phyloP scores from a whole-genome alignment of 2,329 filamentous ascomycete genomes.

The Aspergillus clavatus region DNA sequence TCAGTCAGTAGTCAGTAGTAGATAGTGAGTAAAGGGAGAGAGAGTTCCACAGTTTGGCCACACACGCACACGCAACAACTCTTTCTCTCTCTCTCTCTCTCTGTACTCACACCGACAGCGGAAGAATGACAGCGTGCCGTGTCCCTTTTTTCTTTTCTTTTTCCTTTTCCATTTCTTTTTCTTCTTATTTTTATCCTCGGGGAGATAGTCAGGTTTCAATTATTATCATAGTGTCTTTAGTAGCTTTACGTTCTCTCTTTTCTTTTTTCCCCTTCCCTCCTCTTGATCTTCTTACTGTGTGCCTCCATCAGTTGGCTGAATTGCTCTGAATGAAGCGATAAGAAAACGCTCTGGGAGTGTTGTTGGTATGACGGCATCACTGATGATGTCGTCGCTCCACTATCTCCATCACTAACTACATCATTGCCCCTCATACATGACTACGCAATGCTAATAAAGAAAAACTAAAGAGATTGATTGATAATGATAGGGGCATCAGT shows the following conservation, averaged over 20 bases:
- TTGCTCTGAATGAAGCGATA: too few relatives aligned
- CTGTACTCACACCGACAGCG: neutral
- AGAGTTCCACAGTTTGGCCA: neutral
- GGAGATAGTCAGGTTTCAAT: too few relatives aligned
- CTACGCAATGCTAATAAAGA: too few relatives aligned
- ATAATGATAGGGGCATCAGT: neutral
- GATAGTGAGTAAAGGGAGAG: too few relatives aligned
- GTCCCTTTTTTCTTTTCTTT: neutral
- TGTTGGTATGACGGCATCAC: conserved; percentile 9
- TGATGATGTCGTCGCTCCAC: conserved; percentile 11
- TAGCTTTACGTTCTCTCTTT: neutral
- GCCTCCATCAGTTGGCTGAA: too few relatives aligned
- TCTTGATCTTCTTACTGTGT: too few relatives aligned
- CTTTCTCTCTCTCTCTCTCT: too few relatives aligned
- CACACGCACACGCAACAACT: too few relatives aligned
- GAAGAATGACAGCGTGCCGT: neutral
- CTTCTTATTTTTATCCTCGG: neutral
- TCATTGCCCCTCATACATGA: conserved; percentile 5
- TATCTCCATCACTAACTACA: neutral
- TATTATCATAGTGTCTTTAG: neutral
- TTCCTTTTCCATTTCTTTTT: neutral
- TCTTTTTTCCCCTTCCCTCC: too few relatives aligned
- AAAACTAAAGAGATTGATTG: too few relatives aligned
- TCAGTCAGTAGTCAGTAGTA: too few relatives aligned
- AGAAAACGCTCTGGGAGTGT: neutral